Base-by-base conservation (phyloP, 129 eudicot species). In the Smallanthus sonchifolius region DNA sequence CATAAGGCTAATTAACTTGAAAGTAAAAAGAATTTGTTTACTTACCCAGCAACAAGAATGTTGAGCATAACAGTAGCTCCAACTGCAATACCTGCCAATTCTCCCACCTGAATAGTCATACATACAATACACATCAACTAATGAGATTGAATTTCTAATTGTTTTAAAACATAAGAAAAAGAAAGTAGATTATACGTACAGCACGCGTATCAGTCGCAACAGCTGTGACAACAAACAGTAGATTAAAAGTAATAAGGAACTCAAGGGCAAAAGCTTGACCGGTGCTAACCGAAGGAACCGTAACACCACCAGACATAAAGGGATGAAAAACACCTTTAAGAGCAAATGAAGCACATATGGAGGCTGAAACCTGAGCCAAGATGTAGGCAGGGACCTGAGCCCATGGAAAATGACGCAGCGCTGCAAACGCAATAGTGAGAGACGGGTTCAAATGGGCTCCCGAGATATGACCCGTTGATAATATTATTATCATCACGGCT, bases 121-220 rank as follows among this genome's bases (percentile, higher is more conserved):
- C n/a, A n/a, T n/a, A n/a, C n/a, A n/a, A n/a, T n/a, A n/a, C 20
- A 16, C 52, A 49, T 44, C 5, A 6, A 63, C 20, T 2, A 24
- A n/a, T 71, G 30, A 63, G 67, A 73, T 54, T 13, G 39, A 40
- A 40, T 73, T n/a, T 9, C 43, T 0, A 17, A 5, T 34, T 3
- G 10, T 28, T 24, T 32, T 10, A 30, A 17, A 6, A 65, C 13
- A 2, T 17, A 6, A 34, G 40, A 9, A 15, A 13, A 0, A 52
- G 48, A 24, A 9, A 9, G 5, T 10, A 24, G 8, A 5, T 63
- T 64, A 69, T 38, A 68, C 84, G 0, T 87, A 92, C 96, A 16
- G 98, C 98, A 6, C 94, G 89, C 8, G 91, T 85, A 30, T 92
- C 98, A 5, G 98, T 92, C 19, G 98, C 98, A 35, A 92, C 98